Evolutionary conservation across 1,139 yeast genomes (phyloP), one percentile per base, ranked within the genome.

Genomic region (Yamadazyma buinensis): DNA sequence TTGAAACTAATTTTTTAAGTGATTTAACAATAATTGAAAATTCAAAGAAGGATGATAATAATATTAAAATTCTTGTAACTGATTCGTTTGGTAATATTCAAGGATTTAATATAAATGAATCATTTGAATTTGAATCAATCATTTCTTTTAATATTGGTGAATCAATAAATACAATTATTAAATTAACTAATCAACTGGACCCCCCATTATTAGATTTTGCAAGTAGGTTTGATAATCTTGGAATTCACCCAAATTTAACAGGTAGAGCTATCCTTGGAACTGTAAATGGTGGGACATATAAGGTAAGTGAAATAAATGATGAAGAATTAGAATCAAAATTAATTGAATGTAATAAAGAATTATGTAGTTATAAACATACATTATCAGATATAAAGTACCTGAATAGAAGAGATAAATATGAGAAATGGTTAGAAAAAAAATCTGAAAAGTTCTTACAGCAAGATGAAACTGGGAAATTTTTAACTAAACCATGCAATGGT

Each of bases 81-180:
- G 72, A 65, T 41, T 49, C 64, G 0, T 39, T 49, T 15, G 72
- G 73, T 0, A 62, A 64, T 36, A 26, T 64, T 1, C 39, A 51
- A 21, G 50, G 49, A 6, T 21, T 45, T 20, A 24, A 18, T 15
- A 15, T 29, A 9, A 23, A 30, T 20, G 15, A 10, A 7, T 31
- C 23, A 17, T 17, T 17, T 15, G 36, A 33, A 7, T 30, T 49
- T 2, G 26, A 41, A 4, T 33, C 32, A 28, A 25, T 42, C 0
- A 32, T 49, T 2, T 49, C 53, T 4, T 53, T 52, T 40, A 63
- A 59, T 33, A 35, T 66, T 11, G 64, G 62, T 2, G 66, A 60
- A 26, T 61, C 59, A 25, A 52, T 66, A 26, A 67, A 66, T 42
- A 40, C 43, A 2, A 46, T 64, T 11, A 35, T 29, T 9, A 9